Percentiles rank a stretch among this genome's conserved stretches.
Evolutionary conservation across 306 rosid species (phyloP).

Genomic region (Clitoria ternatea): DNA sequence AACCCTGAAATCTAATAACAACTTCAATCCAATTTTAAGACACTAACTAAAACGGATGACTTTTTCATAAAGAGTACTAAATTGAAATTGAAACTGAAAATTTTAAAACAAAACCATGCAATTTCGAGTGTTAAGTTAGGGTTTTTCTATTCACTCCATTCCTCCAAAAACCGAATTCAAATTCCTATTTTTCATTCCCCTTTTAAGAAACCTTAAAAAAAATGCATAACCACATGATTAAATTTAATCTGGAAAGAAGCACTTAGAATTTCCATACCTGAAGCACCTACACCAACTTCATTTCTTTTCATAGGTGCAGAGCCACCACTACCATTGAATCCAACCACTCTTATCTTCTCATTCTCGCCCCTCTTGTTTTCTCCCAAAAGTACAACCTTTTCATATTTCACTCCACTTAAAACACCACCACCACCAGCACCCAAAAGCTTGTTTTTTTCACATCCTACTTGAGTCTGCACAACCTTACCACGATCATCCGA

Average conservation of each 20-base stretch:
- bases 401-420: background rate
- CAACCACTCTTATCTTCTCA: background rate
- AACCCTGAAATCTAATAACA: too few relatives aligned
- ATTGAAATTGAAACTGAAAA: too few relatives aligned
- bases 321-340: background rate
- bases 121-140: too few relatives aligned
- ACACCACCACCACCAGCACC: too few relatives aligned
- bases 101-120: too few relatives aligned
- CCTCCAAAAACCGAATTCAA: background rate
- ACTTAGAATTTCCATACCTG: slow-evolving; percentile 18
- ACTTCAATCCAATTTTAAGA: too few relatives aligned
- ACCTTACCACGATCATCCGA: background rate
- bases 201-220: background rate
- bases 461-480: background rate
- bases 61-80: too few relatives aligned
- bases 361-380: background rate
- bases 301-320: background rate
- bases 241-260: background rate
- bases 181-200: background rate
- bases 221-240: background rate
- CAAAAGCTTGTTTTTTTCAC: background rate
- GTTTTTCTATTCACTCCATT: too few relatives aligned
- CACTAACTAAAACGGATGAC: too few relatives aligned
- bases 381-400: background rate
- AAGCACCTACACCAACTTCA: background rate